Evolutionary conservation across 345 rosid genomes (phyloP), one percentile per base, ranked within the genome.

Genomic region (Odontarrhena argentea): DNA sequence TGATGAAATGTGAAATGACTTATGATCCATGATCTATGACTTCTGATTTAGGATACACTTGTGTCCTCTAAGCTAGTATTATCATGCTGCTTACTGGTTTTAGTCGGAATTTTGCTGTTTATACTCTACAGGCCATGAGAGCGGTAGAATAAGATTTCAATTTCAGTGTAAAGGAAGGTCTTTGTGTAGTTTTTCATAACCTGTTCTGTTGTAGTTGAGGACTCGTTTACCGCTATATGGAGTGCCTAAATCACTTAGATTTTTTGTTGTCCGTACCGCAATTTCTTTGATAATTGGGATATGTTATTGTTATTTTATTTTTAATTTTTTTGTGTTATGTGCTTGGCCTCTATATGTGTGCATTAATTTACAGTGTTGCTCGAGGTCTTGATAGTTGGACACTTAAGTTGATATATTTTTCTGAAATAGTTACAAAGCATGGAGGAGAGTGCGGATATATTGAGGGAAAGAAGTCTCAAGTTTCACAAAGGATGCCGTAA

Each of bases 401-500:
- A 26, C 40, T 35, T 18, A 9, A 15, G 26, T 58, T 45, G 56
- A 48, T 58, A 53, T 55, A 5, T 53, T 56, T 46, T 7, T 67
- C 57, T 26, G 73, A 59, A 79, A 74, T 86, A 95, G 99, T 81
- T 95, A 62, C 99, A 91, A 73, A 77, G 84, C 75, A 41, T 83
- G 86, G 99, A 95, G 82, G 98, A 95, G 79, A 85, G 78, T 79
- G 91, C 94, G 2, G 98, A 95, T 60, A 61, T 71, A 57, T 79
- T 91, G 69, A 72, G 94, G 73, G 99, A 89, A 76, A 86, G 99
- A 82, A 85, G 98, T 82, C 79, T 95, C 67, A 95, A 83, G 70
- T 95, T 95, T 76, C 82, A 87, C 74, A 95, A 95, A 84, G 99
- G 99, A 63, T 89, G 97, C 67, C 82, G 98, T 44, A 95, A 95